Evolutionary conservation across 192 early-diverging fungal species (phyloP).

Genomic region (Powellomyces hirtus): DNA sequence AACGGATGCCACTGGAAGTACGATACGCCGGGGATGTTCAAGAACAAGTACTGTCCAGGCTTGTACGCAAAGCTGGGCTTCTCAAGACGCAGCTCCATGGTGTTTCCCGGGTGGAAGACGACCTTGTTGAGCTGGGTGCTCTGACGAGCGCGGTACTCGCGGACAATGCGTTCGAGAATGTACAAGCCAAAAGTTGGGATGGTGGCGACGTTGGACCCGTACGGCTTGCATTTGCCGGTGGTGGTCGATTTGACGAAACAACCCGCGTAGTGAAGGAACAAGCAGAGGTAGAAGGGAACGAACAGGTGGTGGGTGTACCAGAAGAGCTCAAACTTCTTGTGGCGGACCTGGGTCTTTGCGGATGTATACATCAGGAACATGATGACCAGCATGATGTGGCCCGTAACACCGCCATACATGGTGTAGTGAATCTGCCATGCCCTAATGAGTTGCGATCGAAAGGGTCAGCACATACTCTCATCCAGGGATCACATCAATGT

Average conservation of each 20-base stretch:
- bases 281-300: constrained; percentile 60
- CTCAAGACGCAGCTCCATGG: constrained; percentile 69
- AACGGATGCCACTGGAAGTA: constrained; percentile 79
- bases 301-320: constrained; percentile 80
- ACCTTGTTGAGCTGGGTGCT: constrained; percentile 64
- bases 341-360: constrained; percentile 54
- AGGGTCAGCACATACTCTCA: too few species aligned
- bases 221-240: constrained; percentile 41
- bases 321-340: constrained; percentile 67
- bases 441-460: background rate
- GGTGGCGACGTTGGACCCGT: constrained; percentile 27
- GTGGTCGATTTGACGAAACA: constrained; percentile 41
- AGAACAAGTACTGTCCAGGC: constrained; percentile 78
- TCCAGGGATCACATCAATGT: too few species aligned
- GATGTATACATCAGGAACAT: constrained; percentile 60
- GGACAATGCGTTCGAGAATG: constrained; percentile 62
- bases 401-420: constrained; percentile 57
- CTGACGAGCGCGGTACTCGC: constrained; percentile 57
- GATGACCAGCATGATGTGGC: constrained; percentile 63
- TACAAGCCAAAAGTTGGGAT: constrained; percentile 52
- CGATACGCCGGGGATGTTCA: constrained; percentile 70
- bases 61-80: constrained; percentile 43
- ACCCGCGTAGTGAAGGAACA: constrained; percentile 61
- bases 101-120: constrained; percentile 71
- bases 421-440: constrained; percentile 36